Percentiles rank a stretch among this genome's conserved stretches.
These are phyloP conservation scores for Cladosporium oxysporum DNA, from an alignment of 2,329 filamentous ascomycete genomes.

Conservation along the genomic window DNA sequence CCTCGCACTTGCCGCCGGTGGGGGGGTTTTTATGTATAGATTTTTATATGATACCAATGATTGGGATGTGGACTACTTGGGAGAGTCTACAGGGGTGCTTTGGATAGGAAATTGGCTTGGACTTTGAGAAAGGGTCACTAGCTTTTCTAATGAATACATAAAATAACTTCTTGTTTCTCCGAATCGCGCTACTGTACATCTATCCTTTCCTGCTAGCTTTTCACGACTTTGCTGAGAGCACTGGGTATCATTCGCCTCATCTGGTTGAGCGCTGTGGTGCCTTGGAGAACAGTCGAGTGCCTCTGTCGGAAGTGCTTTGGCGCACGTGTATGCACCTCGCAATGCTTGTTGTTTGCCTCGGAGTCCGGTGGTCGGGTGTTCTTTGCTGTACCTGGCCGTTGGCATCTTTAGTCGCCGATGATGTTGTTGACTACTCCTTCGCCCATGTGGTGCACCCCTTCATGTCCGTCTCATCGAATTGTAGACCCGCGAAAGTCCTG, in stretches of 20 bases:
- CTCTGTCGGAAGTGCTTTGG: not conserved
- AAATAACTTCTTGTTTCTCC: not conserved
- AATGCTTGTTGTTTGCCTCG: not conserved
- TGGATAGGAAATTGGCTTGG: not conserved
- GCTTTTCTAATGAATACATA: not conserved
- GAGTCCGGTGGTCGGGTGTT: not conserved
- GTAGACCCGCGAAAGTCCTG: not conserved
- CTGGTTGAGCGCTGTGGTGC: not conserved
- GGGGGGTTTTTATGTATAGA: not conserved
- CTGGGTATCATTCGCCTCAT: constrained; percentile 12
- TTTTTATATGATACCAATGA: constrained; percentile 14
- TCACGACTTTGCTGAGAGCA: not conserved
- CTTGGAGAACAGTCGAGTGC: not conserved
- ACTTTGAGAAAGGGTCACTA: not conserved
- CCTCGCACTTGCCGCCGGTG: no score
- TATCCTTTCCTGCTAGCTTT: not conserved
- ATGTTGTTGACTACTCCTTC: not conserved
- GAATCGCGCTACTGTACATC: not conserved
- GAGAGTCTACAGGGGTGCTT: not conserved
- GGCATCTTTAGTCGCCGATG: not conserved
- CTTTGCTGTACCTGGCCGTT: not conserved
- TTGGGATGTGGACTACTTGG: not conserved
- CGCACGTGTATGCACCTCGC: not conserved
- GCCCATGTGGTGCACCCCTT: not conserved
- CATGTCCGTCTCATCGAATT: not conserved